phyloP scores from a whole-genome alignment of 1,284 basidiomycete genomes.

The Papiliotrema nemorosa region DNA sequence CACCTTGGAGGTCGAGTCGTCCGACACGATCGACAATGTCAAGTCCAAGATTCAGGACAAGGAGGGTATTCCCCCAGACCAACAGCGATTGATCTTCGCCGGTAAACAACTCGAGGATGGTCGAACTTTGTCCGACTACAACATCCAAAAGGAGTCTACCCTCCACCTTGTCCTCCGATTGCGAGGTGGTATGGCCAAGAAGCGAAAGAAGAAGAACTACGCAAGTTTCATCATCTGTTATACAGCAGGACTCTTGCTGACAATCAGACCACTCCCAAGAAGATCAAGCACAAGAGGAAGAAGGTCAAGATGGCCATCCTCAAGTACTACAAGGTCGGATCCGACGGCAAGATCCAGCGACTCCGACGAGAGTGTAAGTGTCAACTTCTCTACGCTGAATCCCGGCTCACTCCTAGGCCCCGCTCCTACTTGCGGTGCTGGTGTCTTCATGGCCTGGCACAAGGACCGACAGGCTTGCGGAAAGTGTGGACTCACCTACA shows the following conservation, averaged over 20 bases:
- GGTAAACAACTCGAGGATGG: slow-evolving; percentile 98
- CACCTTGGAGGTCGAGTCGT: slow-evolving; percentile 85
- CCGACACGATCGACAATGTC: slow-evolving; percentile 98
- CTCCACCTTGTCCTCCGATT: slow-evolving; percentile 91
- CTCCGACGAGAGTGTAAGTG: slow-evolving; percentile 82
- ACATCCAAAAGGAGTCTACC: slow-evolving; percentile 95
- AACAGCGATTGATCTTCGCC: slow-evolving; percentile 96
- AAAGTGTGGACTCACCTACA: slow-evolving; percentile 88
- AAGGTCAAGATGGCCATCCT: slow-evolving; percentile 99
- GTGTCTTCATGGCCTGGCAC: slow-evolving; percentile 97
- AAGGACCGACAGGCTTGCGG: slow-evolving; percentile 93
- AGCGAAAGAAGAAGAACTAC: slow-evolving; percentile 99
- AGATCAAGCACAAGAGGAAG: slow-evolving; percentile 99
- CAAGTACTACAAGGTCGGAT: slow-evolving; percentile 98
- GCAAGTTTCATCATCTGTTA: slow-evolving; percentile 21
- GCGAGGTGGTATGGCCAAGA: slow-evolving; percentile 79
- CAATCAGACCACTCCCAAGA: slow-evolving; percentile 86
- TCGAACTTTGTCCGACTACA: slow-evolving; percentile 84
- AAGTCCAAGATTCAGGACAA: slow-evolving; percentile 96
- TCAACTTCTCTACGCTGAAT: too few species aligned
- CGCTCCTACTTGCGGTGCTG: slow-evolving; percentile 81
- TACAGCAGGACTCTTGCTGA: slow-evolving; percentile 9
- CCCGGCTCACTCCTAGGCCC: slow-evolving; percentile 23
- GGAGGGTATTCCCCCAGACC: slow-evolving; percentile 78
- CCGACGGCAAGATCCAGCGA: slow-evolving; percentile 98